Base-by-base conservation (phyloP, 768 basidiomycete genomes). In the Crepidotus variabilis region DNA sequence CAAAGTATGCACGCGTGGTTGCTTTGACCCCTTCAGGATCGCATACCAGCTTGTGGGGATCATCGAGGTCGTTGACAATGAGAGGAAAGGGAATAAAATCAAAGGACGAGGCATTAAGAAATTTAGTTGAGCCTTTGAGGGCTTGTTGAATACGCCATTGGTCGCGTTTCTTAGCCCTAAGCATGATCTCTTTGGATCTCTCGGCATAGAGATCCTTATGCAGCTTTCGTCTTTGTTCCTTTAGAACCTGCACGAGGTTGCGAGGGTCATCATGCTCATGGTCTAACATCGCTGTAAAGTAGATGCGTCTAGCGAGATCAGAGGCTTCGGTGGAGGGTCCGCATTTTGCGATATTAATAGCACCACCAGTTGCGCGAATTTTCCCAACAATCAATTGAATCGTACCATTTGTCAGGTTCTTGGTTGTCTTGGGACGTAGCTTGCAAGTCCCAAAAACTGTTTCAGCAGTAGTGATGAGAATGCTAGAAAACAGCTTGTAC, bases 1-100 rank as follows among this genome's bases (percentile, higher is more conserved):
- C 39, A 32, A 64, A 65, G 43, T 69, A 68, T 10, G 61, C 24
- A 14, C 56, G 54, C 0, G 61, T 58, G 2, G 52, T 23, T 21
- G 58, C 16, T 13, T 55, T 57, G 1, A 66, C 59, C 2, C 16
- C 51, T 14, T 45, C 46, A 4, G 59, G 62, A 34, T 61, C 57
- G 21, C 57, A 59, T 8, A 46, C 50, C 1, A 62, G 48, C 1
- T 35, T 21, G 7, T 50, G 50, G 14, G 57, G 55, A 2, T 52
- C 23, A 2, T 35, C 21, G 21, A 33, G 47, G 1, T 60, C 47
- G n/a, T 58, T 58, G n/a, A 58, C 45, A 21, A 57, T 56, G 2
- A 47, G 52, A 21, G 59, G 52, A 11, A 59, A 50, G 11, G 47
- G 22, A 11, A 33, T 20, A 18, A 58, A 50, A 1, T 56, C 28